These are phyloP conservation scores for Pseudotsuga menziesii DNA, from an alignment of 75 land plant species.

Conservation along the genomic window DNA sequence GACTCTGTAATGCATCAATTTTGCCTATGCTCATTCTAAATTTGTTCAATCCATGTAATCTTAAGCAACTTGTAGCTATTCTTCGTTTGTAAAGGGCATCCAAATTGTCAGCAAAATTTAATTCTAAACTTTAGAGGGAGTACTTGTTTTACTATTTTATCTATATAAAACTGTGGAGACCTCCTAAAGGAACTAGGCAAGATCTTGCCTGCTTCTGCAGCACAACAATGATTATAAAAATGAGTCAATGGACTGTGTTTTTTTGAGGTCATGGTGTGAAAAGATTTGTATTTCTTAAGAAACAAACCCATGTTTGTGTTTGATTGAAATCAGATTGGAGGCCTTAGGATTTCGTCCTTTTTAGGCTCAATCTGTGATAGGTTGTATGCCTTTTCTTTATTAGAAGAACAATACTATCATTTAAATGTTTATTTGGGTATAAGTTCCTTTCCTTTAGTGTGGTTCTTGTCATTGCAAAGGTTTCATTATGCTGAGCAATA, in stretches of 20 bases:
- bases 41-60: background rate
- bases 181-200: background rate
- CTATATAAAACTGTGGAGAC: background rate
- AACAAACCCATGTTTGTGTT: background rate
- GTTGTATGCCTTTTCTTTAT: too few relatives aligned
- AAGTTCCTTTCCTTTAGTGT: background rate
- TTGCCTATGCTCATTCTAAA: background rate
- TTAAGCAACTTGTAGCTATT: background rate
- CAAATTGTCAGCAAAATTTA: background rate
- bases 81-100: background rate
- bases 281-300: background rate
- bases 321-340: background rate
- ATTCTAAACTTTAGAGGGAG: background rate
- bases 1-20: background rate
- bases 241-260: too few relatives aligned
- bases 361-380: background rate
- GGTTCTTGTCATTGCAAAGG: background rate
- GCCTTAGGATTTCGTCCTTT: background rate
- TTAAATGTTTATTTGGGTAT: too few relatives aligned
- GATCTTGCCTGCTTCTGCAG: background rate
- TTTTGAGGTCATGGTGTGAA: background rate
- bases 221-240: background rate
- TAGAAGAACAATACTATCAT: too few relatives aligned
- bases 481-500: background rate
- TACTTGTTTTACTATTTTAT: background rate